Evolutionary conservation across 176 grass and related monocot genomes (phyloP).

Genomic region (Areca catechu): DNA sequence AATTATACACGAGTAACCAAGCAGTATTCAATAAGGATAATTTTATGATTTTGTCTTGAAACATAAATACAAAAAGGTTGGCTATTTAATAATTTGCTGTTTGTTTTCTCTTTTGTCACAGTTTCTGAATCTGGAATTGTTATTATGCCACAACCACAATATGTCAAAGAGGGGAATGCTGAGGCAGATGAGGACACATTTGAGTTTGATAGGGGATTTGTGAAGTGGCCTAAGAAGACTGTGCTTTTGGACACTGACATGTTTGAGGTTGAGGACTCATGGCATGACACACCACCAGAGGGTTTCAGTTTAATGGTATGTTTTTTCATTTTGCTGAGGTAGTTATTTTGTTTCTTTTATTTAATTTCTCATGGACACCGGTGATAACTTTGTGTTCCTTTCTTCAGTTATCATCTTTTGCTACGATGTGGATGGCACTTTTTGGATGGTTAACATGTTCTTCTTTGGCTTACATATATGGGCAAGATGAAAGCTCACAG

Average conservation of each 20-base stretch:
- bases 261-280: slow-evolving; percentile 85
- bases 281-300: slow-evolving; percentile 76
- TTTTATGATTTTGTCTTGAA: background rate
- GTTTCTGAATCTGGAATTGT: slow-evolving; percentile 66
- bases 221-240: slow-evolving; percentile 80
- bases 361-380: no score
- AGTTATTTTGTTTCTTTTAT: no score
- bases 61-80: slow-evolving; percentile 1
- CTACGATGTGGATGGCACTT: slow-evolving; percentile 56
- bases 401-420: slow-evolving; percentile 67
- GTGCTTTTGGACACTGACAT: slow-evolving; percentile 73
- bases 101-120: slow-evolving; percentile 20
- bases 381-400: slow-evolving; percentile 6
- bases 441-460: slow-evolving; percentile 75
- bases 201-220: slow-evolving; percentile 47
- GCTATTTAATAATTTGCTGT: background rate
- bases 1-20: no score
- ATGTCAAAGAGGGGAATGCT: slow-evolving; percentile 17
- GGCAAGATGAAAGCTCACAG: slow-evolving; percentile 30
- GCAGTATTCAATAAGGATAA: no score
- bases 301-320: slow-evolving; percentile 72
- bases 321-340: background rate
- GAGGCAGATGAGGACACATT: slow-evolving; percentile 25
- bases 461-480: slow-evolving; percentile 66
- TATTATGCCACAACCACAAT: slow-evolving; percentile 46